Evolutionary conservation across 352 stramenopile species (phyloP), one percentile per base, ranked within the genome.

Genomic region (Globisporangium splendens): DNA sequence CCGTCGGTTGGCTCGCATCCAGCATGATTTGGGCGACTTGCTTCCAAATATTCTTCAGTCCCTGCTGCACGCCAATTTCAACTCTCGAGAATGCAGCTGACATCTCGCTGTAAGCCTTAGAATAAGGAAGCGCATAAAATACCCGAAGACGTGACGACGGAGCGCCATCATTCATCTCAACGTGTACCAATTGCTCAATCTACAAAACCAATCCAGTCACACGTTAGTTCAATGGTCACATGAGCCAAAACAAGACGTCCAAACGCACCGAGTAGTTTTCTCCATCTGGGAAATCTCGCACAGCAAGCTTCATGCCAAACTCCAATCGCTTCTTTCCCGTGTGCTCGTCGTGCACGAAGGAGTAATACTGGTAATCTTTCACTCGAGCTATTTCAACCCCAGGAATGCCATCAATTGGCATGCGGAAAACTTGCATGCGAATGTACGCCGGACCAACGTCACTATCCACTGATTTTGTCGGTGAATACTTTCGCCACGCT

Each of bases 271-370:
- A 85, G 43, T 81, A 87, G 7, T 69, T 65, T 14, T 82, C 78
- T 21, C 77, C 75, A 50, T 85, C 75, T 0, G 77, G 71, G 11
- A 87, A 54, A 15, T 83, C 68, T 10, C 63, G 55, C 0, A 74
- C 71, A 52, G 73, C 82, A 42, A 88, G 62, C 61, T 90, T 88
- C 75, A 85, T 87, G 20, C 79, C 79, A 46, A 88, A 88, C 54
- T 88, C 79, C 10, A 88, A 66, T 8, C 75, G 77, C 24, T 73
- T 62, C 49, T 66, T 69, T 14, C 59, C 62, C 10, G 49, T 57
- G 17, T 47, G 20, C 56, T 64, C 56, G 41, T 68, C 52, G 59
- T 42, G 55, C 12, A 73, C 57, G 14, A 89, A 65, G 1, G 66
- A 58, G 52, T 88, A 72, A 63, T 88, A 89, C 47, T 89, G 77